Percentiles rank a stretch among this genome's conserved stretches.
These are phyloP conservation scores for Carex parvula DNA, from an alignment of 176 grass and related monocot genomes.

Conservation along the genomic window DNA sequence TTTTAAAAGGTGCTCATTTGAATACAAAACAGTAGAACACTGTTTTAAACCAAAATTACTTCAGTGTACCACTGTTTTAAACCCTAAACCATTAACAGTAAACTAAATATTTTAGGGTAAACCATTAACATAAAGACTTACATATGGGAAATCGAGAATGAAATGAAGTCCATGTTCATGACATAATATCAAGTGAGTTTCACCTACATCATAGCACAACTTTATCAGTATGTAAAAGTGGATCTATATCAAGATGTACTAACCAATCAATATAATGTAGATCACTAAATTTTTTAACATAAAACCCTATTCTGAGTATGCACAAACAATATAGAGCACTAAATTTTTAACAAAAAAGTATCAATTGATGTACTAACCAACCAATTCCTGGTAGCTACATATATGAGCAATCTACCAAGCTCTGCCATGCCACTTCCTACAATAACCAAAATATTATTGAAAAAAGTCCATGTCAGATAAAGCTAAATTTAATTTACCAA, in stretches of 20 bases:
- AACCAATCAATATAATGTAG: too few relatives aligned
- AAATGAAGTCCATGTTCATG: too few relatives aligned
- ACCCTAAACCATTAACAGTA: too few relatives aligned
- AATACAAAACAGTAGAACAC: too few relatives aligned
- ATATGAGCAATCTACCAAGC: constrained; percentile 66
- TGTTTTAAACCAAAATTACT: too few relatives aligned
- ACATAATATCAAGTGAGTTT: constrained; percentile 35
- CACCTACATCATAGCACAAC: constrained; percentile 49
- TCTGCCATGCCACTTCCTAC: constrained; percentile 63
- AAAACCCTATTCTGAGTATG: background rate
- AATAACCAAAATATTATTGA: background rate
- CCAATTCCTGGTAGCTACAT: constrained; percentile 69
- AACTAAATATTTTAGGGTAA: too few relatives aligned
- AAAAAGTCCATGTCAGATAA: background rate
- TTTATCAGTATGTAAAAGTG: constrained; percentile 20
- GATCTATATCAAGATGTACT: background rate
- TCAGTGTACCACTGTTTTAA: too few relatives aligned
- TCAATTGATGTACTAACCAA: constrained; percentile 39
- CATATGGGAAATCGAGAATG: too few relatives aligned
- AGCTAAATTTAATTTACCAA: background rate
- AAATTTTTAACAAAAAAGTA: background rate
- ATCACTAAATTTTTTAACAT: too few relatives aligned
- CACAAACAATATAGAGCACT: background rate
- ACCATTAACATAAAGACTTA: too few relatives aligned
- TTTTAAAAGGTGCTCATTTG: too few relatives aligned